These are phyloP conservation scores for Remersonia thermophila DNA, from an alignment of 2,329 filamentous ascomycete species.

Conservation along the genomic window DNA sequence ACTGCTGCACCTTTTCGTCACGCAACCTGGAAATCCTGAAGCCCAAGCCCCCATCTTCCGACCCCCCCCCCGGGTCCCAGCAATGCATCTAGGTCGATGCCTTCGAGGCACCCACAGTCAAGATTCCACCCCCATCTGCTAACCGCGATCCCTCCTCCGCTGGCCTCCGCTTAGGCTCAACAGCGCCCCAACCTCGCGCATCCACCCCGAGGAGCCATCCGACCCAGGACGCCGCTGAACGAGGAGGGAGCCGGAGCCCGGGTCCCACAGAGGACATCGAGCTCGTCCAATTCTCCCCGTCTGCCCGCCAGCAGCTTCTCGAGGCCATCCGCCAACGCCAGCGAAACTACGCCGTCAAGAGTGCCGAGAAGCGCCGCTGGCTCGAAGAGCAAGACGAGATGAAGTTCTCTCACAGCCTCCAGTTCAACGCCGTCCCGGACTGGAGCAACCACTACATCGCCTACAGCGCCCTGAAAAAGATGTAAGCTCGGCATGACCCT, in stretches of 20 bases:
- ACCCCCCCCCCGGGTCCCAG: no score
- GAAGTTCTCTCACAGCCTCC: slow-evolving; percentile 99
- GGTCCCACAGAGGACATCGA: slow-evolving; percentile 8
- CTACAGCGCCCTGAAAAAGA: slow-evolving; percentile 97
- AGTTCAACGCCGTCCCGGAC: slow-evolving; percentile 99
- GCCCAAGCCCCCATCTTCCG: no score
- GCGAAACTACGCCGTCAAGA: slow-evolving; percentile 26
- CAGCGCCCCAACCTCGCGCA: slow-evolving; percentile 1
- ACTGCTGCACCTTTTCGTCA: no score
- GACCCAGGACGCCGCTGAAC: slow-evolving; percentile 2
- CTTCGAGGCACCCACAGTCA: no score
- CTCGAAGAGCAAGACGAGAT: slow-evolving; percentile 72
- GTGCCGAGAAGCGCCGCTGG: slow-evolving; percentile 52
- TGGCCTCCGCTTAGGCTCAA: slow-evolving; percentile 10
- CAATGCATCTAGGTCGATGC: no score
- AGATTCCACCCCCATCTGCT: neutral
- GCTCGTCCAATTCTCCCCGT: slow-evolving; percentile 9
- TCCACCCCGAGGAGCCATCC: no score
- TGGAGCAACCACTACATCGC: slow-evolving; percentile 98
- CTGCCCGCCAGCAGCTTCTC: slow-evolving; percentile 2
- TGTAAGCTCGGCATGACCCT: slow-evolving; percentile 47
- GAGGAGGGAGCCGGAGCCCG: slow-evolving; percentile 10
- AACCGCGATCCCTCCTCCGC: slow-evolving; percentile 10
- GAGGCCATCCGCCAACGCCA: slow-evolving; percentile 7
- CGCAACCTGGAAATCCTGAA: no score